Evolutionary conservation across 768 basidiomycete species (phyloP), one percentile per base, ranked within the genome.

Genomic region (Russula vinacea): DNA sequence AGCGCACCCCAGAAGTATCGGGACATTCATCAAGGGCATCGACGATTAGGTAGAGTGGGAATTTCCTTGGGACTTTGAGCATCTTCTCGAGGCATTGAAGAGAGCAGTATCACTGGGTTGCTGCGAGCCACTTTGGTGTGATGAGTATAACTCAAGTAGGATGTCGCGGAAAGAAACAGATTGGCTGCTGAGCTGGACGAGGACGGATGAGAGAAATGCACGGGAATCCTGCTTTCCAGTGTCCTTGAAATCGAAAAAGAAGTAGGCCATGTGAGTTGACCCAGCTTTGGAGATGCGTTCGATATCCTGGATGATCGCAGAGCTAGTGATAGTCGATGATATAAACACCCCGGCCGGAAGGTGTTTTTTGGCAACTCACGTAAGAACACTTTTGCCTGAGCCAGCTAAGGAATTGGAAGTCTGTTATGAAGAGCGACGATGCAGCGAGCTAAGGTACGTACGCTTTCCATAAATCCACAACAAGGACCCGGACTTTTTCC

Each of bases 211-310:
- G 16, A 56, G 37, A 24, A 56, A 56, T 9, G 37, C 55, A 29
- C 26, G 39, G 10, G 22, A 2, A 26, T 56, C 39, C 37, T 39
- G 55, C 11, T 56, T 56, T 29, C 24, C 24, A 2, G 17, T 2
- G 24, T 56, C 55, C 17, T 56, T 56, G 55, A 56, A 56, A 19
- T 56, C 55, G 9, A 56, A 56, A 5, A 40, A 56, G 10, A 42
- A 56, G 17, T 56, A 56, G 3, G 39, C 24, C 16, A 56, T 19
- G 26, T 16, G 10, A 9, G 55, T 40, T 9, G 16, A 22, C 9
- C 8, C 10, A 2, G 9, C 11, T 14, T 56, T 8, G 9, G 26
- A 39, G 14, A 56, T 56, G 9, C 13, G 16, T 24, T 56, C 16
- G 39, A 56, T 56, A 24, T 56, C 55, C 24, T 56, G 14, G 17